Percentiles rank a stretch among this genome's conserved stretches.
Evolutionary conservation across 257 asterid genomes (phyloP).

Genomic region (Solanum lignicaule): DNA sequence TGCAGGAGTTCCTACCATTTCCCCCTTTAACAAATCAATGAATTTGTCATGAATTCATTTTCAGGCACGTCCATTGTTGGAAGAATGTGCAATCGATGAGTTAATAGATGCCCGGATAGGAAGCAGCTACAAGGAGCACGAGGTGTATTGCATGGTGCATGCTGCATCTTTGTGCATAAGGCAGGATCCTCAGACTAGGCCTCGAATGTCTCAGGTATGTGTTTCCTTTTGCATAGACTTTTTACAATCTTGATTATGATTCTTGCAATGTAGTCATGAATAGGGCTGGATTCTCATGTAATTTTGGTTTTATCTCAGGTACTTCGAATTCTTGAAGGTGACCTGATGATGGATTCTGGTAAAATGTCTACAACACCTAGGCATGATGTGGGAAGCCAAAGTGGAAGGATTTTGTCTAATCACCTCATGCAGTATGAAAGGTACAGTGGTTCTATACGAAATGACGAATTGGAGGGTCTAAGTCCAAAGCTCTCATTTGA

Average conservation of each 20-base stretch:
- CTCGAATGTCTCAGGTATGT: constrained; percentile 70
- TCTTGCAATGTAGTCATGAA: background rate
- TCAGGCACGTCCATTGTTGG: constrained; percentile 67
- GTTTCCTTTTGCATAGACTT: background rate
- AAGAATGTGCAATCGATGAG: constrained; percentile 37
- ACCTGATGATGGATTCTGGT: constrained; percentile 45
- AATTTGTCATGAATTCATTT: background rate
- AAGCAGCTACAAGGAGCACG: constrained; percentile 25
- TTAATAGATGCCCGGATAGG: constrained; percentile 45
- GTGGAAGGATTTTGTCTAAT: constrained; percentile 44
- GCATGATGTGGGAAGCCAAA: constrained; percentile 50
- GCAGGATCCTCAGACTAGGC: constrained; percentile 59
- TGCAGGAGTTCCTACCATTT: background rate
- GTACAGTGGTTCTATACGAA: constrained; percentile 13
- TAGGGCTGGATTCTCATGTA: background rate
- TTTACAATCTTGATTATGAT: background rate
- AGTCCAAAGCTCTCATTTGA: constrained; percentile 36
- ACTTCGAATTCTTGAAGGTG: constrained; percentile 81
- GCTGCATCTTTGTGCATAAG: constrained; percentile 65
- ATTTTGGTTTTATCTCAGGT: constrained; percentile 29
- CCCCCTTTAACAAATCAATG: background rate
- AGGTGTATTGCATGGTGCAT: constrained; percentile 54
- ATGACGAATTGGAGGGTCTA: constrained; percentile 27
- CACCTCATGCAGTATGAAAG: constrained; percentile 27
- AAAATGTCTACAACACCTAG: constrained; percentile 33